Base-by-base conservation (phyloP, 2,329 filamentous ascomycete genomes). In the Ascochyta viciae-villosae region DNA sequence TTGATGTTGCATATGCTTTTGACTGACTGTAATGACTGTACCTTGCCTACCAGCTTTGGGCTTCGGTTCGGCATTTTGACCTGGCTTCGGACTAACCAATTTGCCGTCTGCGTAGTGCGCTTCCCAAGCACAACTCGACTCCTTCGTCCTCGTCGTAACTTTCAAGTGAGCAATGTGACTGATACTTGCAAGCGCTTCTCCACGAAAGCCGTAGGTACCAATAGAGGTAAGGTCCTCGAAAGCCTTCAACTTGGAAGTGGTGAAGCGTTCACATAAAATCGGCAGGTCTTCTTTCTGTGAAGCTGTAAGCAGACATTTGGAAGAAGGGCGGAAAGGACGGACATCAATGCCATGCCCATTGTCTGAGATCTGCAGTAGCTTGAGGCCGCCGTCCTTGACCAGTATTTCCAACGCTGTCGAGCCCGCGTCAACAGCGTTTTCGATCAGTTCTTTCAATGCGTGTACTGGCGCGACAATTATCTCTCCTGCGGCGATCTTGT, bases 381-480 rank as follows among this genome's bases (percentile, higher is more conserved):
- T 99, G 60, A 99, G 81, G 0, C 96, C 95, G 9, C 95, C 95
- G 42, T 99, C 95, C 76, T 96, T 98, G 67, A 96, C 90, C 4
- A 97, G 75, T 16, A 99, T 89, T 72, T 99, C 95, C 41, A 99
- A 80, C 2, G 89, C 87, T 0, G 95, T 98, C 3, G 95, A 91
- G 5, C 95, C 94, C n/a, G 96, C 95, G 77, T 99, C 96, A 15
- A 99, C 92, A 4, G 95, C 89, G 68, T 99, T 99, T 75, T 99
- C 95, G 12, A 99, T 92, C 45, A 99, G 81, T 74, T 99, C 95
- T 77, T 99, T 99, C 54, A 99, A 78, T 3, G 96, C 95, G 76
- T 99, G 92, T 26, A 97, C 92, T 0, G 95, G 96, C 2, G 95
- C 94, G 44, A 99, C 92, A 58, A 99, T 99, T 68, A 99, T 99